phyloP scores from a whole-genome alignment of 1,284 basidiomycete species.

The Microbotryomycetes sp. region DNA sequence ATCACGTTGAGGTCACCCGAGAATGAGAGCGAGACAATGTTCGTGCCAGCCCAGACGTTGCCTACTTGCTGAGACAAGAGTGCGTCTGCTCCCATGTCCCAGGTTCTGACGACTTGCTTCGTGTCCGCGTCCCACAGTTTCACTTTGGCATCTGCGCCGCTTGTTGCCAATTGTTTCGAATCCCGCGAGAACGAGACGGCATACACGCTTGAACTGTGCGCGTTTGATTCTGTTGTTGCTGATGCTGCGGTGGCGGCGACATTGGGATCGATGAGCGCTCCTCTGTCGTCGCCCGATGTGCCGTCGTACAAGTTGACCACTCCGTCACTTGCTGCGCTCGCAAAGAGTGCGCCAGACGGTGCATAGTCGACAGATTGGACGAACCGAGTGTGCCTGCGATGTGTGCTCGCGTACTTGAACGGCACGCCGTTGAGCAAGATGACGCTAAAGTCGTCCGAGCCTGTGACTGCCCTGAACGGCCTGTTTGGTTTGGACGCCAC shows the following conservation, averaged over 20 bases:
- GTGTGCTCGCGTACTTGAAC: conserved; percentile 73
- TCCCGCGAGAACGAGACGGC: conserved; percentile 48
- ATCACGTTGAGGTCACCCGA: conserved; percentile 77
- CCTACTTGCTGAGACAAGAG: conserved; percentile 45
- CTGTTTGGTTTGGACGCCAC: conserved; percentile 83
- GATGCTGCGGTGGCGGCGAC: neutral
- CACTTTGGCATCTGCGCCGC: conserved; percentile 76
- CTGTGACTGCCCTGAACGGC: conserved; percentile 75
- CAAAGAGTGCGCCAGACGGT: conserved; percentile 72
- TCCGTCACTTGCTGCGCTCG: conserved; percentile 82
- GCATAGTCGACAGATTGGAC: conserved; percentile 67
- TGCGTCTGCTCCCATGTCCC: conserved; percentile 22
- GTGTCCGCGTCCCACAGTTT: conserved; percentile 80
- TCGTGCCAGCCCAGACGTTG: conserved; percentile 65
- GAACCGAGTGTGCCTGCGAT: conserved; percentile 85
- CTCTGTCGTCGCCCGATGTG: conserved; percentile 70
- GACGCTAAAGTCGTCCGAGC: conserved; percentile 70
- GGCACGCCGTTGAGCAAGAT: conserved; percentile 71
- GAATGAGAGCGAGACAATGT: conserved; percentile 75
- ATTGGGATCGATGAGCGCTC: conserved; percentile 48
- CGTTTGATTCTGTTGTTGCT: neutral
- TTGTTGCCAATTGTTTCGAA: conserved; percentile 65
- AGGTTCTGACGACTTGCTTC: conserved; percentile 50
- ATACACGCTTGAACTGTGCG: conserved; percentile 44
- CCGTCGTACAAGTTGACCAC: conserved; percentile 89